Base-by-base conservation (phyloP, 352 stramenopile genomes). In the Phytophthora rubi region DNA sequence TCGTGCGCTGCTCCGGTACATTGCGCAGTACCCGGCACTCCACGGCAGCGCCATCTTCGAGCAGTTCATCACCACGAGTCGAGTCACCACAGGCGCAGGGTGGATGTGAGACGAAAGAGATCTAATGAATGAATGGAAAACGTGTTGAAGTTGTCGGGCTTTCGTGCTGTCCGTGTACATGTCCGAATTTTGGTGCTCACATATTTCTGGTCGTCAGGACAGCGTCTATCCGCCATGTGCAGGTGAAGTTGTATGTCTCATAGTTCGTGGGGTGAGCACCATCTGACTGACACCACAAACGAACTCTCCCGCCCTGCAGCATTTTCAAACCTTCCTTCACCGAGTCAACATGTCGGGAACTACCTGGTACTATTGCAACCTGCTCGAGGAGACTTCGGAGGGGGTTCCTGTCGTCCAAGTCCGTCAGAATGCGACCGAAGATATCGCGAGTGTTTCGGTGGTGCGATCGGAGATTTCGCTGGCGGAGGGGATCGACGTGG, bases 31-130 rank as follows among this genome's bases (percentile, higher is more conserved):
- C 48, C 59, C 55, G 7, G 66, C 65, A 58, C 76, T 88, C 28
- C 53, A 73, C 39, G 53, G 70, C 37, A 83, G 76, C 69, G 54
- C 56, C 23, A 61, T 79, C n/a, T 88, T 88, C 70, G 60, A 83
- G 73, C 66, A 59, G 56, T 88, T 85, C 48, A 52, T 86, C 33
- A 45, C 45, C 15, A 73, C 61, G 53, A 73, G 35, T 51, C 66
- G 53, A 48, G 59, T 48, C 9, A 26, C 53, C 9, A 44, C 53
- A 32, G 45, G 48, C 54, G 33, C 59, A 48, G 26, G 53, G 8
- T 69, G 65, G 59, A 68, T 69, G 53, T 69, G 18, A 62, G 4
- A 15, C 1, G 8, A 39, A 3, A 16, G 35, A 42, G 33, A 39
- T 15, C 7, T 37, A 37, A 3, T 37, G 4, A 42, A 42, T 42